Evolutionary conservation across 148 eudicot species (phyloP), one percentile per base, ranked within the genome.

Genomic region (Cornus suecica): DNA sequence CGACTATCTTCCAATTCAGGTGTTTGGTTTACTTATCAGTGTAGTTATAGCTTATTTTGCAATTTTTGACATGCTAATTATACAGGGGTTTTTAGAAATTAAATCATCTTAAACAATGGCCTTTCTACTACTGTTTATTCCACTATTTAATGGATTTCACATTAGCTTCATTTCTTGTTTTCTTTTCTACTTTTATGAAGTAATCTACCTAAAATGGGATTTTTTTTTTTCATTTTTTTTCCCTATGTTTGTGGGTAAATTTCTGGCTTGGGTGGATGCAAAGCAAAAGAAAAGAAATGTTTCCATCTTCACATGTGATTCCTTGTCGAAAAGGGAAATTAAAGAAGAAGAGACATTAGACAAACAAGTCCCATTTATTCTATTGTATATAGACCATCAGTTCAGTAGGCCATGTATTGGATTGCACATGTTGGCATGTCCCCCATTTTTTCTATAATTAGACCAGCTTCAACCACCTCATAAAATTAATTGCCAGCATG

Each of bases 21-120:
- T 77, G 65, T 45, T 45, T 23, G 18, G 51, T 65, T 66, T 65
- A 8, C 0, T 13, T 22, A 18, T 72, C 34, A 10, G 61, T 56
- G 52, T 42, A 66, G 63, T 79, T 68, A 74, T 79, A 52, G 56
- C 66, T 60, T 60, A 30, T 71, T 32, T 27, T 66, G 80, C 73
- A 66, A 81, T 58, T 81, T 81, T 76, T 41, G 15, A 58, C 65
- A 52, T 71, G 58, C 27, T 66, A 42, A 42, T 65, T 58, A 22
- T 80, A 60, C 71, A 60, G 48, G 70, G 32, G 60, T 48, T 41
- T 41, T 58, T 66, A 23, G 23, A 14, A 26, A 74, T 74, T 74
- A 45, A 64, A 8, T n/a, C 32, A 23, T 34, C 67, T 74, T 45
- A 22, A n/a, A 27, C 16, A 23, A 68, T 32, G 10, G 32, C 6